phyloP scores from a whole-genome alignment of 768 basidiomycete genomes.

The Paxillus involutus region DNA sequence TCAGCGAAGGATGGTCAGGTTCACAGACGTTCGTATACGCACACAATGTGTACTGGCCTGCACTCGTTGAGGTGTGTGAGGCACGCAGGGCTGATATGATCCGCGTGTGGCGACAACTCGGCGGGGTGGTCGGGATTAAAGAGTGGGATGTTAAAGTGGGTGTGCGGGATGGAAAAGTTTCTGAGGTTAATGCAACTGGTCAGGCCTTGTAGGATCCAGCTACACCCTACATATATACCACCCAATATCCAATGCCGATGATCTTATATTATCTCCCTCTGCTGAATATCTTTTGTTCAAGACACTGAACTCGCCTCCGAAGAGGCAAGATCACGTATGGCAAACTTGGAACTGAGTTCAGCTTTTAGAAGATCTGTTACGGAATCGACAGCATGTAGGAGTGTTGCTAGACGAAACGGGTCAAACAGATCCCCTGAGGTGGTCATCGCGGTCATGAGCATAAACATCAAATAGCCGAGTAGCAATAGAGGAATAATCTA shows the following conservation, averaged over 20 bases:
- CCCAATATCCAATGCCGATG: not conserved
- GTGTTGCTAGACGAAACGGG: not conserved
- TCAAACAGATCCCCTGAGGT: constrained; percentile 9
- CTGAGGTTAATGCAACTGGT: not conserved
- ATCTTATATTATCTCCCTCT: too few species aligned
- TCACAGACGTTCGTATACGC: constrained; percentile 64
- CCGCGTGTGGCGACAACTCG: constrained; percentile 65
- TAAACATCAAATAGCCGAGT: constrained; percentile 6
- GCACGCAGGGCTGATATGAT: constrained; percentile 49
- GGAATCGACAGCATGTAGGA: not conserved
- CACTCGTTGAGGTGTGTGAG: constrained; percentile 54
- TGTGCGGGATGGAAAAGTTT: constrained; percentile 13
- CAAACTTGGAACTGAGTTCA: too few species aligned
- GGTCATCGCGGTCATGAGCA: constrained; percentile 27
- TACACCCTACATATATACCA: not conserved
- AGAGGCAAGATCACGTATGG: too few species aligned
- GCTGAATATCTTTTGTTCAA: not conserved
- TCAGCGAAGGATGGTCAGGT: constrained; percentile 72
- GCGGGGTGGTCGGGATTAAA: constrained; percentile 66
- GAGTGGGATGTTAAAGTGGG: constrained; percentile 76
- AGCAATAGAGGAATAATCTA: constrained; percentile 26
- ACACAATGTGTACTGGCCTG: constrained; percentile 76
- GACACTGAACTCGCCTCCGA: not conserved
- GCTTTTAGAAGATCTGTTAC: too few species aligned
- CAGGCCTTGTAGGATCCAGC: constrained; percentile 8